Base-by-base conservation (phyloP, 495 filamentous ascomycete species). In the Barbatosphaeria neglecta region DNA sequence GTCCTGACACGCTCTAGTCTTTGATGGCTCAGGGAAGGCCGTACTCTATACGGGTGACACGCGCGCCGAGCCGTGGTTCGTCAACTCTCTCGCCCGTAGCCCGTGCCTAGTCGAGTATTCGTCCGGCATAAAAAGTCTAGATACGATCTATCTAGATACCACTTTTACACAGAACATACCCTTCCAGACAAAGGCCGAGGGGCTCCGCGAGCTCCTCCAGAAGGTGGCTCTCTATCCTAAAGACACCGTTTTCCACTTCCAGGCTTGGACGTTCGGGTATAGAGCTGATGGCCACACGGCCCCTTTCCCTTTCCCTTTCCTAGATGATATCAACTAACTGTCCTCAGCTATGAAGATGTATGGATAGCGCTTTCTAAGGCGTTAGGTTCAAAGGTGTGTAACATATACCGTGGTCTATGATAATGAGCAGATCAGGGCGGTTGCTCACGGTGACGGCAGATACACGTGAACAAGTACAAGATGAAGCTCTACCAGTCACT, bases 41-140 rank as follows among this genome's bases (percentile, higher is more conserved):
- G 74, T 90, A 13, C 69, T 96, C 1, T 97, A 95, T 55, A 95
- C 90, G 0, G 90, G 90, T n/a, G 90, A 96, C 59, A 86, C 95
- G 37, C 74, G 90, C 59, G 81, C 84, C 73, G 72, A 76, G 63
- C 68, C 74, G 2, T 74, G 70, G 60, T 73, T 72, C 47, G 70
- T 78, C 23, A 74, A 69, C 43, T 54, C 63, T 0, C 64, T 95
- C 20, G 64, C 70, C 0, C 76, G 84, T 37, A 80, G 87, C 51
- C 90, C 89, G 0, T 55, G 80, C 18, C 58, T 95, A 37, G 66
- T 93, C 19, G 83, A 90, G 42, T 96, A 88, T 55, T 74, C 83
- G 0, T 63, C 75, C 10, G 82, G 83, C 1, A 51, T 72, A 18
- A 84, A 79, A 53, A 72, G 63, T 1, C 64, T 94, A 19, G 84